Conservation (phyloP, 129 eudicot genomes). For the Oenanthe sinensis region DNA sequence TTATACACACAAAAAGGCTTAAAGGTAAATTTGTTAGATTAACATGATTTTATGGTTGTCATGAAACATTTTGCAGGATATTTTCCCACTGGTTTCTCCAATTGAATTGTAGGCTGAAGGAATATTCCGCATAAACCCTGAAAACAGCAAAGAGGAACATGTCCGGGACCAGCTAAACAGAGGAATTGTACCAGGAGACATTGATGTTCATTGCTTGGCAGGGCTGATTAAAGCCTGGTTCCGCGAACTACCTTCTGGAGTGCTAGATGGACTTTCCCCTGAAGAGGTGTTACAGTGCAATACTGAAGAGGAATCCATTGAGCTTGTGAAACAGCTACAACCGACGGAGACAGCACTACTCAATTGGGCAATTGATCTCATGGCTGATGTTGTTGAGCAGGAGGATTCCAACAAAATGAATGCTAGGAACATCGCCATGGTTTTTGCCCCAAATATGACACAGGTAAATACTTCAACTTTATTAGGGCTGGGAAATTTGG, state of each 20-base stretch:
- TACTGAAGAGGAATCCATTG: constrained; percentile 56
- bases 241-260: constrained; percentile 80
- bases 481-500: neutral
- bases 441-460: constrained; percentile 85
- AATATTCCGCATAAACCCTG: constrained; percentile 84
- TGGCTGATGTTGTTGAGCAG: constrained; percentile 87
- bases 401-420: constrained; percentile 81
- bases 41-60: neutral
- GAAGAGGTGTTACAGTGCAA: constrained; percentile 70
- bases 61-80: neutral
- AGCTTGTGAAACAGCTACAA: constrained; percentile 60
- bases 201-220: constrained; percentile 78
- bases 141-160: constrained; percentile 70
- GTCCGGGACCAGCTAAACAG: constrained; percentile 77
- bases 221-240: constrained; percentile 89
- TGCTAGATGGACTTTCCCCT: constrained; percentile 83
- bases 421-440: constrained; percentile 86
- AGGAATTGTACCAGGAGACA: constrained; percentile 75
- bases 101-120: constrained; percentile 60
- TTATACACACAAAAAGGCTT: constrained; percentile 81
- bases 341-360: constrained; percentile 79
- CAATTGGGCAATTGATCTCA: constrained; percentile 80
- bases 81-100: neutral
- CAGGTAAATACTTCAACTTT: constrained; percentile 36
- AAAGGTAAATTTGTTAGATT: constrained; percentile 32